These are phyloP conservation scores for Globisporangium heterothallicum DNA, from an alignment of 352 stramenopile genomes.

Conservation along the genomic window DNA sequence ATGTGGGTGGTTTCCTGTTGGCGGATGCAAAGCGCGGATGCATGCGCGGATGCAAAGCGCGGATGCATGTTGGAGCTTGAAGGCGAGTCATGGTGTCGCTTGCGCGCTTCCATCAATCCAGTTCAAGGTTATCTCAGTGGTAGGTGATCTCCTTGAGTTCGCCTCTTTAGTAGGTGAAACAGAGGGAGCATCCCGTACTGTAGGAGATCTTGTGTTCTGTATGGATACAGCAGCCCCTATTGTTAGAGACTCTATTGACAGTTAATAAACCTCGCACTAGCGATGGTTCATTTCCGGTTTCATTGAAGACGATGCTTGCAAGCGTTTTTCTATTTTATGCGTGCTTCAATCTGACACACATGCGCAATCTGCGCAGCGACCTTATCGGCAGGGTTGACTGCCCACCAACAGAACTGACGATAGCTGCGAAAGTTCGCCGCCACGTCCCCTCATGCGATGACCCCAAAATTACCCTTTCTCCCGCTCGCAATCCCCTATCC, in stretches of 20 bases:
- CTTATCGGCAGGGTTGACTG: too few relatives aligned
- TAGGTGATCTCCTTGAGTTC: not conserved
- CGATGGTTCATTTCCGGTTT: too few relatives aligned
- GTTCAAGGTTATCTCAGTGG: not conserved
- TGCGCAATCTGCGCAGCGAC: too few relatives aligned
- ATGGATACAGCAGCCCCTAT: too few relatives aligned
- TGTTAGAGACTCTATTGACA: too few relatives aligned
- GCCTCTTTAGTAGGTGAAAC: not conserved
- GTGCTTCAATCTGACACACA: too few relatives aligned
- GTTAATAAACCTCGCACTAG: too few relatives aligned
- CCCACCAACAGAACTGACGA: not conserved
- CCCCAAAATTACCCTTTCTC: not conserved
- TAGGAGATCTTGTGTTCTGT: not conserved
- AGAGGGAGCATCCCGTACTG: not conserved
- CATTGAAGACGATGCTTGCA: too few relatives aligned
- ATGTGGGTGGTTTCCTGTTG: constrained; percentile 4
- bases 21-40: not conserved
- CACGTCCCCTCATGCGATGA: too few relatives aligned
- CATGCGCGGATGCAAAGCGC: not conserved
- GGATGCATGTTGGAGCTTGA: too few relatives aligned
- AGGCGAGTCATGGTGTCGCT: not conserved
- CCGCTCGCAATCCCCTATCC: constrained; percentile 12
- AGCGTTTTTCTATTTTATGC: too few relatives aligned
- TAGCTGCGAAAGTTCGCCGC: not conserved
- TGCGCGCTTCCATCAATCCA: not conserved